phyloP scores from a whole-genome alignment of 2,329 filamentous ascomycete genomes.

The Ophiostoma sp. region DNA sequence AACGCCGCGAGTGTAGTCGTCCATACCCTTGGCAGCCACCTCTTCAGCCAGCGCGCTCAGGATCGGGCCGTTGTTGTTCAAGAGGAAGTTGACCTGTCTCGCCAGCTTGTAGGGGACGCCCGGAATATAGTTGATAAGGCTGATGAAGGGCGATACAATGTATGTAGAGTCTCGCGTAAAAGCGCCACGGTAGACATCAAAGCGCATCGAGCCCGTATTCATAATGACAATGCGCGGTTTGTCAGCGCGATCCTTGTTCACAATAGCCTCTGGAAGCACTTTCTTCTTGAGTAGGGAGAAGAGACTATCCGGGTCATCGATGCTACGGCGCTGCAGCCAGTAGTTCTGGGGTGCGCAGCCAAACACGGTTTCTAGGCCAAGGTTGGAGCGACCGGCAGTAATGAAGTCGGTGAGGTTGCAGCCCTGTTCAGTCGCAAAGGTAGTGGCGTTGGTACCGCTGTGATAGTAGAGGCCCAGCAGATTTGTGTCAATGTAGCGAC shows the following conservation, averaged over 20 bases:
- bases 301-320: slow-evolving; percentile 68
- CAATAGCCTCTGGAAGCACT: slow-evolving; percentile 64
- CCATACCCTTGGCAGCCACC: slow-evolving; percentile 14
- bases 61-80: slow-evolving; percentile 53
- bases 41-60: slow-evolving; percentile 33
- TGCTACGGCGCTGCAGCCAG: slow-evolving; percentile 76
- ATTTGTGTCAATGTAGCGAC: slow-evolving; percentile 92
- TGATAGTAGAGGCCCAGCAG: slow-evolving; percentile 79
- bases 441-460: slow-evolving; percentile 62
- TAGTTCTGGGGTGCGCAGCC: slow-evolving; percentile 79
- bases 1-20: slow-evolving; percentile 27
- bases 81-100: slow-evolving; percentile 56
- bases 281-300: slow-evolving; percentile 73
- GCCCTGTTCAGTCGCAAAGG: slow-evolving; percentile 72
- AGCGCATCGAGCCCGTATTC: slow-evolving; percentile 88
- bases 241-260: slow-evolving; percentile 43
- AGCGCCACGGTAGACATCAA: slow-evolving; percentile 87
- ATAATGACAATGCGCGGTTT: slow-evolving; percentile 66
- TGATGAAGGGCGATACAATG: slow-evolving; percentile 82
- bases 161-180: slow-evolving; percentile 87
- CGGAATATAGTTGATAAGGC: slow-evolving; percentile 67
- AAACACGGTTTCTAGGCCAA: slow-evolving; percentile 66
- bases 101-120: slow-evolving; percentile 77
- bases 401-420: slow-evolving; percentile 67
- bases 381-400: slow-evolving; percentile 58